Base-by-base conservation (phyloP, 768 basidiomycete genomes). In the Mycena rosella region DNA sequence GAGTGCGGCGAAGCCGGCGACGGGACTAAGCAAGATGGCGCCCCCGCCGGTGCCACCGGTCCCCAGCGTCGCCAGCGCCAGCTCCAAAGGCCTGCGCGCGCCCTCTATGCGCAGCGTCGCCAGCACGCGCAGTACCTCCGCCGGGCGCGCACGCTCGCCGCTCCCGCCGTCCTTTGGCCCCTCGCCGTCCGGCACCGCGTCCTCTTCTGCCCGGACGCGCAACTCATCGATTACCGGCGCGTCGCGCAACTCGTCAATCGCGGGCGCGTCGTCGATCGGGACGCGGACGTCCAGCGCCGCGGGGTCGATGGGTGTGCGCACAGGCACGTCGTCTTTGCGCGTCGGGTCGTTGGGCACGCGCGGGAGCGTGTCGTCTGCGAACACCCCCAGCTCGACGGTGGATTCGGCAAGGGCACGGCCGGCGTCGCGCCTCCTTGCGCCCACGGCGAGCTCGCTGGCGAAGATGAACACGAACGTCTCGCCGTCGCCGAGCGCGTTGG, bases 371-470 rank as follows among this genome's bases (percentile, higher is more conserved):
- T 67, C 66, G 14, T 60, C 63, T 17, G 18, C 44, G n/a, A 62
- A n/a, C n/a, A n/a, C n/a, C n/a, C n/a, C 61, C 20, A 52, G 60
- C 40, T 62, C 60, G 14, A 67, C 66, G 1, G 66, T 57, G 49
- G 69, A 64, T 48, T 65, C 72, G 2, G 49, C 52, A 7, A 57
- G 62, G n/a, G 68, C 63, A 65, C 66, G 66, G 0, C 78, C 79
- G 9, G 86, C 88, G 2, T 78, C 78, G 7, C 73, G 76, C 44
- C 68, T 94, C 15, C 79, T 91, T 55, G 91, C 92, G 0, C 92
- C 92, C 0, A 94, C 92, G 0, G 92, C 90, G 2, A 92, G 91
- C 72, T 94, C 92, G 1, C 79, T 93, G 26, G 92, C 92, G 3
- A 92, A 89, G 80, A 81, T 75, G 26, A 80, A n/a, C n/a, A n/a